phyloP scores from a whole-genome alignment of 495 filamentous ascomycete genomes.

The Xylaria grammica region DNA sequence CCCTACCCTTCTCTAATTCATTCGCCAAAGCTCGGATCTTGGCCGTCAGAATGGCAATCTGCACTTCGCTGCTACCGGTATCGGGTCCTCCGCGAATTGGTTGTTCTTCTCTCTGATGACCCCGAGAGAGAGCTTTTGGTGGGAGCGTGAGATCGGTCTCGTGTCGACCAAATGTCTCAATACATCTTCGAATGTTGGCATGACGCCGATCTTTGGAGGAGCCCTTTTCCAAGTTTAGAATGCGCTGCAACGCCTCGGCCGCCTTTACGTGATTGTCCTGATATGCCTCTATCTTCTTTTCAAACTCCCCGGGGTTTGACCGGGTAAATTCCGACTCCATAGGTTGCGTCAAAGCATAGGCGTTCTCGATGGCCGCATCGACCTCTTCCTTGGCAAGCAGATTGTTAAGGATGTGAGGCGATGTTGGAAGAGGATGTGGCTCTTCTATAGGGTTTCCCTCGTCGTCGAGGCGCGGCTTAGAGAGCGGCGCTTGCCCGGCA shows the following conservation, averaged over 20 bases:
- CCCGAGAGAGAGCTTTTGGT: constrained; percentile 52
- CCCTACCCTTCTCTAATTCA: constrained; percentile 58
- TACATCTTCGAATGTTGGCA: constrained; percentile 79
- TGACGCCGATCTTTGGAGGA: constrained; percentile 75
- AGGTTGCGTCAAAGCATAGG: constrained; percentile 66
- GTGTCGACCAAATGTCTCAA: constrained; percentile 89
- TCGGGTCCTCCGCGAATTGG: constrained; percentile 82
- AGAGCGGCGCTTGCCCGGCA: constrained; percentile 46
- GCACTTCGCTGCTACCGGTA: constrained; percentile 92
- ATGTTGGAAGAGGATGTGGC: constrained; percentile 46
- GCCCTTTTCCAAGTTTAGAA: constrained; percentile 74
- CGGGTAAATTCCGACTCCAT: constrained; percentile 41
- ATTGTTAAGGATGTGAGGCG: constrained; percentile 68
- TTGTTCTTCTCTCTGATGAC: constrained; percentile 49
- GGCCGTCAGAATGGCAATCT: constrained; percentile 93
- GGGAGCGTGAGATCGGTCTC: constrained; percentile 75
- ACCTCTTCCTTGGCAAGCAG: constrained; percentile 71
- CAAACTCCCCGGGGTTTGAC: constrained; percentile 54
- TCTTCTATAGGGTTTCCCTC: constrained; percentile 42
- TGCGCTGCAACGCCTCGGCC: constrained; percentile 71
- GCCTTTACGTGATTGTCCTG: constrained; percentile 58
- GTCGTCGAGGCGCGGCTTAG: constrained; percentile 41
- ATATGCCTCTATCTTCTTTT: constrained; percentile 41
- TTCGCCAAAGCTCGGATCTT: constrained; percentile 85
- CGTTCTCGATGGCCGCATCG: constrained; percentile 63